Evolutionary conservation across 208 protist genomes (phyloP), one percentile per base, ranked within the genome.

Genomic region (Naegleria fowleri): DNA sequence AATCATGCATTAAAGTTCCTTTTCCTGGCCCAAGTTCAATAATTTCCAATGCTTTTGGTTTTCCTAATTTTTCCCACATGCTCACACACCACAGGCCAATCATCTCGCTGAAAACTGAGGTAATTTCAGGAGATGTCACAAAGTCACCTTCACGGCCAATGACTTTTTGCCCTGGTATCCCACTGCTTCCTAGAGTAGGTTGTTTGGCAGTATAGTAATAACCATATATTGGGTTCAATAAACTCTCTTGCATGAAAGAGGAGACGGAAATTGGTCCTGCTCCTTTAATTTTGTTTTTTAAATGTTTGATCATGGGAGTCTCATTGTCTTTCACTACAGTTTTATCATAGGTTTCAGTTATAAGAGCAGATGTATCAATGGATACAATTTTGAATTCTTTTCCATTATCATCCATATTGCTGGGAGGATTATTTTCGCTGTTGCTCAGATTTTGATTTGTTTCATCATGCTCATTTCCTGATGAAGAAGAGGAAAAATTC

Each of bases 11-110:
- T 40, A 85, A 76, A n/a, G 89, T 88, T n/a, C 90, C 90, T 90
- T 55, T 88, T 41, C 91, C 91, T 25, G 91, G 91, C 19, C 91
- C 91, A 36, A 92, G 33, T 83, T 92, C 91, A 25, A 92, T 22
- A 25, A 92, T n/a, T n/a, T 83, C 33, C 9, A 92, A 11, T 86
- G 5, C 2, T 51, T 67, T 75, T 67, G 83, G 83, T 52, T 52
- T 59, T 38, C 43, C 86, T 15, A 92, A 38, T 52, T 75, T 67
- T 7, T 33, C 7, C 91, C 83, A 92, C 22, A 75, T 41, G 16
- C 19, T 33, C 9, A 79, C 13, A 52, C 36, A 79, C 75, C 75
- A 92, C 2, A 92, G 0, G 33, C 40, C 86, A 83, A 92, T 83
- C 25, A 92, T 67, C 29, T 92, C 91, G 33, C 84, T 19, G 39